phyloP scores from a whole-genome alignment of 73 alveolate species.

The Loxodes magnus region DNA sequence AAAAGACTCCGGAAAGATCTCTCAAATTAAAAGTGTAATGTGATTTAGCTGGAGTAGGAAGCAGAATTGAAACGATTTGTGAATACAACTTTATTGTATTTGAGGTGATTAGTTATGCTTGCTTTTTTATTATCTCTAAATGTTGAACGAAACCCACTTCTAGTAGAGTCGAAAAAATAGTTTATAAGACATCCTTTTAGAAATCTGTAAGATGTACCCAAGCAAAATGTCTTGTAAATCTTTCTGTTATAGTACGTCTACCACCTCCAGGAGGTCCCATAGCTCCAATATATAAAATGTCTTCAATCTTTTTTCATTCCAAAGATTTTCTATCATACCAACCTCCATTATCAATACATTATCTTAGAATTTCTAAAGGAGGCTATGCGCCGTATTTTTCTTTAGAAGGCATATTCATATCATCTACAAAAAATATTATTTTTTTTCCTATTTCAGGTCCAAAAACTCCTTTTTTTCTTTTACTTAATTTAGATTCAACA shows the following conservation, averaged over 20 bases:
- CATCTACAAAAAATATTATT: slow-evolving; percentile 85
- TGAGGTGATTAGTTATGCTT: slow-evolving; percentile 47
- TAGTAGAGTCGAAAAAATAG: slow-evolving; percentile 76
- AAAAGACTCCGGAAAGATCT: slow-evolving; percentile 79
- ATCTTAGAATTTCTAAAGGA: slow-evolving; percentile 76
- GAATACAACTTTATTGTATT: slow-evolving; percentile 44
- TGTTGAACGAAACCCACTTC: slow-evolving; percentile 56
- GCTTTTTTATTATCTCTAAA: slow-evolving; percentile 53
- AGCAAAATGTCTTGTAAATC: slow-evolving; percentile 87
- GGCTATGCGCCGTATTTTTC: slow-evolving; percentile 90
- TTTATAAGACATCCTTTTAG: slow-evolving; percentile 81
- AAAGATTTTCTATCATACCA: slow-evolving; percentile 91
- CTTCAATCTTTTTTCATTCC: slow-evolving; percentile 81
- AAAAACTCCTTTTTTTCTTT: slow-evolving; percentile 29
- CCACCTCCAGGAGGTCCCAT: slow-evolving; percentile 99
- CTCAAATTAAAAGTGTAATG: slow-evolving; percentile 90
- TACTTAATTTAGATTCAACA: slow-evolving; percentile 59
- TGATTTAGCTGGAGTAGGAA: slow-evolving; percentile 85
- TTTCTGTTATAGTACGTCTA: slow-evolving; percentile 77
- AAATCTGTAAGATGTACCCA: slow-evolving; percentile 78
- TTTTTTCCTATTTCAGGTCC: slow-evolving; percentile 52
- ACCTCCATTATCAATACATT: slow-evolving; percentile 88
- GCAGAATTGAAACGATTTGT: slow-evolving; percentile 41
- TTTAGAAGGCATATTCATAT: slow-evolving; percentile 85
- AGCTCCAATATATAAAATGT: slow-evolving; percentile 75